phyloP scores from a whole-genome alignment of 116 monocot species.

The Dioscorea cayenensis region DNA sequence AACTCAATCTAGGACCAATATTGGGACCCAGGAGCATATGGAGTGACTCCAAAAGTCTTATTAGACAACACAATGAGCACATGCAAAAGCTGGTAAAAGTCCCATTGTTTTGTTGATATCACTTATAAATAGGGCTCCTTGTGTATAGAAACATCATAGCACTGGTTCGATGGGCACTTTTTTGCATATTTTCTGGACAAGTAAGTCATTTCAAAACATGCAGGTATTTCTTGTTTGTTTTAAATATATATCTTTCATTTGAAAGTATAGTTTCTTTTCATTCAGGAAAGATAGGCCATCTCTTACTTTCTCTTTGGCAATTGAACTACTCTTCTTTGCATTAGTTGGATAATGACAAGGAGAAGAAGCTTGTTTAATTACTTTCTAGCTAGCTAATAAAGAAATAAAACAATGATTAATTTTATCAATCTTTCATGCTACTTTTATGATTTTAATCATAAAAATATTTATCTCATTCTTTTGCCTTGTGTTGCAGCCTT shows the following conservation, averaged over 20 bases:
- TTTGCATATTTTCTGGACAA: constrained; percentile 83
- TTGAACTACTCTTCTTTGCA: constrained; percentile 67
- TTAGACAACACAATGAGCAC: too few relatives aligned
- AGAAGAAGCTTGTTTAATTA: neutral
- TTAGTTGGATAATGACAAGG: constrained; percentile 53
- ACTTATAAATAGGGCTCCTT: constrained; percentile 37
- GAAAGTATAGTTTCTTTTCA: neutral
- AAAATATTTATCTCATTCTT: too few relatives aligned
- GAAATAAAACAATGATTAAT: too few relatives aligned
- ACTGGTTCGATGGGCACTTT: constrained; percentile 55
- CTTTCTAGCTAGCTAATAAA: too few relatives aligned
- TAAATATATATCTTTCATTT: neutral
- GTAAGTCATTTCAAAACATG: constrained; percentile 21
- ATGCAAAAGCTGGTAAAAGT: too few relatives aligned
- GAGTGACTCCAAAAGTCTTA: too few relatives aligned
- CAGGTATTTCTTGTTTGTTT: neutral
- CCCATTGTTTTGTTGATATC: too few relatives aligned
- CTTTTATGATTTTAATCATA: too few relatives aligned
- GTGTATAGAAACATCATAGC: constrained; percentile 80
- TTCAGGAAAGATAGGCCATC: constrained; percentile 77
- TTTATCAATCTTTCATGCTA: neutral
- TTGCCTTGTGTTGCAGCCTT: too few relatives aligned
- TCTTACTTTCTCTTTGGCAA: constrained; percentile 55
- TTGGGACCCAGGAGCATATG: too few relatives aligned
- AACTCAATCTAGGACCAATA: too few relatives aligned